These are phyloP conservation scores for Trichoderma pleuroti DNA, from an alignment of 2,329 filamentous ascomycete species.

Conservation along the genomic window DNA sequence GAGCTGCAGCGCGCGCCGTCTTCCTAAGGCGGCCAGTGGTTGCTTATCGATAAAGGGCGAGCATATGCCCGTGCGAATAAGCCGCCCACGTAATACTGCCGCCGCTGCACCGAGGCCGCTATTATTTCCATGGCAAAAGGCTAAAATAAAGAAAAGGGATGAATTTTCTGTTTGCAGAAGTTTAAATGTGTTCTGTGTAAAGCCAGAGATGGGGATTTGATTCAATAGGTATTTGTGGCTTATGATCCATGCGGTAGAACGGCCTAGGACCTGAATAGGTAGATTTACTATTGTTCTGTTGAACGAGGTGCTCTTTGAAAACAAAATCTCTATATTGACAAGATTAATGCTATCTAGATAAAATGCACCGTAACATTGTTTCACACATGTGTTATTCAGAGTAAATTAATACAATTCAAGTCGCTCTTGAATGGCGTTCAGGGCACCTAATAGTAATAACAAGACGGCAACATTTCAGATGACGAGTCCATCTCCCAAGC, in stretches of 20 bases:
- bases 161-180: neutral
- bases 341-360: conserved; percentile 7
- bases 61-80: neutral
- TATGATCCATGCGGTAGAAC: neutral
- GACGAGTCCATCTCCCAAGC: neutral
- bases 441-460: neutral
- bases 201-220: neutral
- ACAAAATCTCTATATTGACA: neutral
- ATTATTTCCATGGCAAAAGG: neutral
- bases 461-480: neutral
- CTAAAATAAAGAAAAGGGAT: neutral
- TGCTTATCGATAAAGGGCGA: conserved; percentile 9
- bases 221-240: neutral
- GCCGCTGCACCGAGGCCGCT: neutral
- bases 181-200: neutral
- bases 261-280: neutral
- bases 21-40: neutral
- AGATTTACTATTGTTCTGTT: neutral
- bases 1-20: neutral
- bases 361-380: neutral
- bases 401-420: neutral
- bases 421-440: neutral
- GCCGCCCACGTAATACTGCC: neutral
- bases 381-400: conserved; percentile 2
- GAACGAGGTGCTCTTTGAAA: neutral